A percentile compares a stretch with the other conserved stretches of the same genome.
phyloP scores from a whole-genome alignment of 495 filamentous ascomycete species.

The Aeminium ludgeri region DNA sequence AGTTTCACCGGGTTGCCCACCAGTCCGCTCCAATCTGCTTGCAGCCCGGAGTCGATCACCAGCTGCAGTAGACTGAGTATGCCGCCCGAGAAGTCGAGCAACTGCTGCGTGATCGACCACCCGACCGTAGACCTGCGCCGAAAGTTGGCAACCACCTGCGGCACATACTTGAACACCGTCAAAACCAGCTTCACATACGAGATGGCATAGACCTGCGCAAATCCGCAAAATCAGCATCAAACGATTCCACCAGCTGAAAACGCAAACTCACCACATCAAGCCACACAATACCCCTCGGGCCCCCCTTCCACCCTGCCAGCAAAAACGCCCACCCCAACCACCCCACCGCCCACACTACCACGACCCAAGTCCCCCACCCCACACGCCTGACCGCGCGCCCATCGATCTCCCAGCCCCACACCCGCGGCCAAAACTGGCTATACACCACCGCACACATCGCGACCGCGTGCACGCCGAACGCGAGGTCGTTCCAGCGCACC shows the following conservation, averaged over 20 bases:
- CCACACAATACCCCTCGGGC: no score
- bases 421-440: slow-evolving; percentile 50
- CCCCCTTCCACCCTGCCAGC: slow-evolving; percentile 36
- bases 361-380: no score
- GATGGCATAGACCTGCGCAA: slow-evolving; percentile 51
- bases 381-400: no score
- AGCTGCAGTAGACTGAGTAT: slow-evolving; percentile 70
- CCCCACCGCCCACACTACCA: no score
- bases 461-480: slow-evolving; percentile 66
- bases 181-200: slow-evolving; percentile 80
- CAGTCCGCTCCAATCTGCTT: slow-evolving; percentile 75
- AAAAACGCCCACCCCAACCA: no score
- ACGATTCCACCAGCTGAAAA: not conserved
- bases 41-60: slow-evolving; percentile 65
- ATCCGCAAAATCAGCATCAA: not conserved
- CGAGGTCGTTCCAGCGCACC: slow-evolving; percentile 77
- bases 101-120: slow-evolving; percentile 71
- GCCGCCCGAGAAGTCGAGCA: slow-evolving; percentile 72
- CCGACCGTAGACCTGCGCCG: slow-evolving; percentile 65
- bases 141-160: slow-evolving; percentile 71
- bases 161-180: slow-evolving; percentile 80
- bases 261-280: slow-evolving; percentile 51
- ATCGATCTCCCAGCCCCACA: slow-evolving; percentile 71
- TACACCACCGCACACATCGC: slow-evolving; percentile 48
- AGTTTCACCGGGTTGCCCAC: slow-evolving; percentile 88